phyloP scores from a whole-genome alignment of 148 eudicot genomes.

The Vaccinium corymbosum region DNA sequence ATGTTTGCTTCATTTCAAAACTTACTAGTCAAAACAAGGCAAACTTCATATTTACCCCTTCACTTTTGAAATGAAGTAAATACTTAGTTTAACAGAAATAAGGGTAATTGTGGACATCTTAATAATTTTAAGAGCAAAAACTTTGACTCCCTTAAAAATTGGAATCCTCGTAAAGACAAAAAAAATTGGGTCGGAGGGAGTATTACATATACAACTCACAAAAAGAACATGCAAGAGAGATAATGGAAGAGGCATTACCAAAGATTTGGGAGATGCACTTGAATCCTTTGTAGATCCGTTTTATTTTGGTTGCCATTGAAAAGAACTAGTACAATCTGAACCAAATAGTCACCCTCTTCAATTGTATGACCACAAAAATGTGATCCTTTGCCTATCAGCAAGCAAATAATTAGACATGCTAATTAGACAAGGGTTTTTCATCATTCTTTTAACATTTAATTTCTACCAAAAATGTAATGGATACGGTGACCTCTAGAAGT shows the following conservation, averaged over 20 bases:
- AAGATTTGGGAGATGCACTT: conserved; percentile 70
- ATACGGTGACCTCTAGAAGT: too few species aligned
- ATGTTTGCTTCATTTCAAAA: too few species aligned
- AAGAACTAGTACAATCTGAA: background rate
- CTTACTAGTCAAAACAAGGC: too few species aligned
- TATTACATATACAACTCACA: too few species aligned
- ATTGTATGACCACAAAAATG: conserved; percentile 3
- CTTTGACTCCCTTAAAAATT: too few species aligned
- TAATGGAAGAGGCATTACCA: conserved; percentile 38
- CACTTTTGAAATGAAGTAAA: too few species aligned
- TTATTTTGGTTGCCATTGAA: conserved; percentile 55
- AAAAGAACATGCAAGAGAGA: background rate
- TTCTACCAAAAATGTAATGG: conserved; percentile 8
- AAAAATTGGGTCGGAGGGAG: background rate
- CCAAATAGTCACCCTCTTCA: conserved; percentile 13
- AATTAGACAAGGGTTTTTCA: conserved; percentile 7
- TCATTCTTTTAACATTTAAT: background rate
- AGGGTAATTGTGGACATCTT: too few species aligned
- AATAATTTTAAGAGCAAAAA: too few species aligned
- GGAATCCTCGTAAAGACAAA: background rate
- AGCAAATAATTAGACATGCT: conserved; percentile 17
- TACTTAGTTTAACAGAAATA: too few species aligned
- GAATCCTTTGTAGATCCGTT: conserved; percentile 76
- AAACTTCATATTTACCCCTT: too few species aligned
- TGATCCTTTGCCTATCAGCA: conserved; percentile 27